Conservation (phyloP, 164 flowering plant species). For the Taxillus chinensis region DNA sequence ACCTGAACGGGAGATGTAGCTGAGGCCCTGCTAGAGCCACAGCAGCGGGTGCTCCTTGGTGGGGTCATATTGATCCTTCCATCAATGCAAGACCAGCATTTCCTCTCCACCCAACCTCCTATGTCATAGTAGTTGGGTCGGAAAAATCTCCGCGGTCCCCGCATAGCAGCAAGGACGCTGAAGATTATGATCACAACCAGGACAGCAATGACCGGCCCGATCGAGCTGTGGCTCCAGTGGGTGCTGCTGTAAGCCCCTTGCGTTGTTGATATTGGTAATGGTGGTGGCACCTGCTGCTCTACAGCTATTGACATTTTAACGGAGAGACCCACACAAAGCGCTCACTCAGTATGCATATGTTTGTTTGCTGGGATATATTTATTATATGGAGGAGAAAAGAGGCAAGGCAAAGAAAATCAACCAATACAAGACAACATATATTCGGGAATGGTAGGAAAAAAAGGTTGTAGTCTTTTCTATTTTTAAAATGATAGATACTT, state of each 20-base stretch:
- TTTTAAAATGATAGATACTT: too few relatives aligned
- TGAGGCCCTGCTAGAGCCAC: neutral
- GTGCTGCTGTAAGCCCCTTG: constrained; percentile 7
- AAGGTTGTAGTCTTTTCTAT: too few relatives aligned
- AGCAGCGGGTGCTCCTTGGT: constrained; percentile 2
- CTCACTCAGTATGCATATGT: too few relatives aligned
- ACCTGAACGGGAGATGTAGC: neutral
- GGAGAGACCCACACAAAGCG: too few relatives aligned
- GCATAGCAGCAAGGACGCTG: constrained; percentile 22
- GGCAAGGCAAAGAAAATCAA: too few relatives aligned
- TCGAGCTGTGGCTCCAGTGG: constrained; percentile 14
- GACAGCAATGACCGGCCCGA: constrained; percentile 31
- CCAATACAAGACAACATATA: too few relatives aligned
- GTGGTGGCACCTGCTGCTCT: neutral
- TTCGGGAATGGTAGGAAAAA: too few relatives aligned
- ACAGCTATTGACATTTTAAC: too few relatives aligned
- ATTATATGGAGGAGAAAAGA: too few relatives aligned
- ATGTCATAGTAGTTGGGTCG: constrained; percentile 27
- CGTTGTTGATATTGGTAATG: constrained; percentile 7
- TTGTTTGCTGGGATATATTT: too few relatives aligned
- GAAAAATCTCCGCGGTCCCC: constrained; percentile 28
- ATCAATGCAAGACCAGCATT: constrained; percentile 40
- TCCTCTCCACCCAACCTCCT: constrained; percentile 30
- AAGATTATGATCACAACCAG: constrained; percentile 24
- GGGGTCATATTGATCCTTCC: constrained; percentile 18